Percentiles rank a stretch among this genome's conserved stretches.
These are phyloP conservation scores for Botrytis aclada DNA, from an alignment of 2,329 filamentous ascomycete species.

Conservation along the genomic window DNA sequence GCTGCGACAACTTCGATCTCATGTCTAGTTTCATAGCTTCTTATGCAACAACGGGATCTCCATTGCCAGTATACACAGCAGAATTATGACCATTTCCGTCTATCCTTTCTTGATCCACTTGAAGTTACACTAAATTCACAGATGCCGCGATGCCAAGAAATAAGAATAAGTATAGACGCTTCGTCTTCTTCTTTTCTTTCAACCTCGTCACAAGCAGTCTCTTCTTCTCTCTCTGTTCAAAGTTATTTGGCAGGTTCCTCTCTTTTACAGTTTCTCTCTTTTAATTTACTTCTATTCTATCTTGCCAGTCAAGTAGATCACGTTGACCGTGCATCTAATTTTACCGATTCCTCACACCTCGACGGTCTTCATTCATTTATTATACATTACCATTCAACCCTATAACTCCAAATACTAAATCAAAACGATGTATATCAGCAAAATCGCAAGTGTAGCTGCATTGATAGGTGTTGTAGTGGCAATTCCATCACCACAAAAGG, in stretches of 20 bases:
- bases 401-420: conserved; percentile 10
- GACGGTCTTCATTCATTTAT: conserved; percentile 36
- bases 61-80: conserved; percentile 30
- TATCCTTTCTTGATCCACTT: conserved; percentile 18
- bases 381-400: conserved; percentile 18
- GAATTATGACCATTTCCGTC: conserved; percentile 25
- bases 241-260: conserved; percentile 32
- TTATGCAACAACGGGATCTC: conserved; percentile 36
- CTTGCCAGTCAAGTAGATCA: conserved; percentile 40
- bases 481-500: conserved; percentile 21
- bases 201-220: conserved; percentile 28
- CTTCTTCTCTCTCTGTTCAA: conserved; percentile 23
- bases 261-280: conserved; percentile 34
- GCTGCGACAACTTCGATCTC: conserved; percentile 33
- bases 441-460: conserved; percentile 29
- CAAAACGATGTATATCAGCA: conserved; percentile 27
- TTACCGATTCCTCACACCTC: conserved; percentile 33
- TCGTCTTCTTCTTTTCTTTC: conserved; percentile 26
- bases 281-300: conserved; percentile 28
- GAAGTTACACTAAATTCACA: conserved; percentile 16
- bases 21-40: conserved; percentile 34
- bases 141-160: conserved; percentile 33
- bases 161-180: conserved; percentile 34
- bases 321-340: conserved; percentile 40
- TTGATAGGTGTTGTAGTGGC: conserved; percentile 29